These are phyloP conservation scores for Penicillium decumbens DNA, from an alignment of 2,329 filamentous ascomycete species.

Conservation along the genomic window DNA sequence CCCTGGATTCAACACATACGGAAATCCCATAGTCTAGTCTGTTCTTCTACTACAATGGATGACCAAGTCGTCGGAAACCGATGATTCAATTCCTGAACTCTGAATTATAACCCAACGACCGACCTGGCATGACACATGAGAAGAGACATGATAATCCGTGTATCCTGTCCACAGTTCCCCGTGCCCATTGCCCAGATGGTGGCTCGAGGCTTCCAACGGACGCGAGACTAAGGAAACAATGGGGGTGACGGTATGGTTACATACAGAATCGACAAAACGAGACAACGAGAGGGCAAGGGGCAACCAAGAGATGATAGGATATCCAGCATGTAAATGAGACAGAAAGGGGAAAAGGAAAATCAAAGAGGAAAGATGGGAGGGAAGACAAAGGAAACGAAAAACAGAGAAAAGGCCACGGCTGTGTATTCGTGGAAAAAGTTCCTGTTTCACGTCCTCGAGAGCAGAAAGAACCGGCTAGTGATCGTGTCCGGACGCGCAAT, in stretches of 20 bases:
- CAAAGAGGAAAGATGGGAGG: conserved; percentile 24
- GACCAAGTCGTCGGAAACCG: conserved; percentile 20
- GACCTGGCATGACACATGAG: conserved; percentile 37
- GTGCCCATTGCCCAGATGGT: conserved; percentile 24
- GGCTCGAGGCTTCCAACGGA: conserved; percentile 25
- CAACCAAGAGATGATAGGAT: conserved; percentile 37
- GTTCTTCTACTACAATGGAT: not conserved
- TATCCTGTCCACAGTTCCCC: conserved; percentile 27
- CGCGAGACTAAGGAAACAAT: conserved; percentile 27
- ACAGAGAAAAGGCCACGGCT: conserved; percentile 10
- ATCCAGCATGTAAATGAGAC: conserved; percentile 36
- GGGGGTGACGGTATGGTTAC: conserved; percentile 31
- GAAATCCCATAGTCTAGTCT: not conserved
- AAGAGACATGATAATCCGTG: conserved; percentile 33
- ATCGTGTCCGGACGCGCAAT: conserved; percentile 30
- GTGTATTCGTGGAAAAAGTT: conserved; percentile 11
- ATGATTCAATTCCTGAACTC: conserved; percentile 23
- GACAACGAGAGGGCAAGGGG: conserved; percentile 18
- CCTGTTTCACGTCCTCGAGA: conserved; percentile 24
- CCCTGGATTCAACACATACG: conserved; percentile 2
- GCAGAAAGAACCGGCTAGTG: conserved; percentile 25
- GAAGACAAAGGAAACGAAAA: conserved; percentile 26
- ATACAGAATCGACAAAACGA: conserved; percentile 28
- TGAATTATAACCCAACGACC: conserved; percentile 33
- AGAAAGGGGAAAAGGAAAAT: conserved; percentile 13